Percentiles rank a stretch among this genome's conserved stretches.
These are phyloP conservation scores for Xylaria telfairii DNA, from an alignment of 495 filamentous ascomycete genomes.

Conservation along the genomic window DNA sequence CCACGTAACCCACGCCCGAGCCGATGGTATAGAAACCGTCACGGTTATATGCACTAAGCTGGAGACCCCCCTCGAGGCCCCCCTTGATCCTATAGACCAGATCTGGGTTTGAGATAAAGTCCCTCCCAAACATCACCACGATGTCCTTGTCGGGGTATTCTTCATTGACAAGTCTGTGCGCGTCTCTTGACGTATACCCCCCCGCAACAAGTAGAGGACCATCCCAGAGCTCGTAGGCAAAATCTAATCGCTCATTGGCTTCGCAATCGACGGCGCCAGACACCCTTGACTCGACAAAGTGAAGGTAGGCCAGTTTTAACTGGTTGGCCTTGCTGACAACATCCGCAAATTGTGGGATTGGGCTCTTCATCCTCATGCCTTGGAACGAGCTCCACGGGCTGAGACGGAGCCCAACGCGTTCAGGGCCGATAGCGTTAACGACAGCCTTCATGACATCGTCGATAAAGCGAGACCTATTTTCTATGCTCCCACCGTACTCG, in stretches of 20 bases:
- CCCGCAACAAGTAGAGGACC: slow-evolving; percentile 38
- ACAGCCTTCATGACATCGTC: slow-evolving; percentile 63
- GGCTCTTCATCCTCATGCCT: slow-evolving; percentile 60
- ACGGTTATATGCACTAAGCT: slow-evolving; percentile 59
- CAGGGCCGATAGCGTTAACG: slow-evolving; percentile 63
- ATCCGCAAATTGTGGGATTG: slow-evolving; percentile 63
- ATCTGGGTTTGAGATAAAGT: slow-evolving; percentile 73
- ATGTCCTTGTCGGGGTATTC: slow-evolving; percentile 58
- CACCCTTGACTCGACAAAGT: slow-evolving; percentile 61
- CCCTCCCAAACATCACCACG: slow-evolving; percentile 60
- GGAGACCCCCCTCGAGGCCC: slow-evolving; percentile 58
- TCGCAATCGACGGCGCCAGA: slow-evolving; percentile 1
- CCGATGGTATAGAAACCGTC: slow-evolving; percentile 60
- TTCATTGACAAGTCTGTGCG: slow-evolving; percentile 53
- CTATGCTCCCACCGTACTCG: slow-evolving; percentile 68
- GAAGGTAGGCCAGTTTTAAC: slow-evolving; percentile 65
- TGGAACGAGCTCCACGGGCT: slow-evolving; percentile 67
- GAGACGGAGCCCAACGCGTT: slow-evolving; percentile 66
- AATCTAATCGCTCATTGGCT: slow-evolving; percentile 27
- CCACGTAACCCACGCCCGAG: slow-evolving; percentile 62
- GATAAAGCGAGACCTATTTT: slow-evolving; percentile 68
- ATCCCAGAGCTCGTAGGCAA: slow-evolving; percentile 34
- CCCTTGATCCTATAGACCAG: slow-evolving; percentile 63
- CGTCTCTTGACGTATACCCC: slow-evolving; percentile 36
- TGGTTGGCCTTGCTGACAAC: slow-evolving; percentile 55